These are phyloP conservation scores for Trichomonas tenax DNA, from an alignment of 208 protist genomes.

Conservation along the genomic window DNA sequence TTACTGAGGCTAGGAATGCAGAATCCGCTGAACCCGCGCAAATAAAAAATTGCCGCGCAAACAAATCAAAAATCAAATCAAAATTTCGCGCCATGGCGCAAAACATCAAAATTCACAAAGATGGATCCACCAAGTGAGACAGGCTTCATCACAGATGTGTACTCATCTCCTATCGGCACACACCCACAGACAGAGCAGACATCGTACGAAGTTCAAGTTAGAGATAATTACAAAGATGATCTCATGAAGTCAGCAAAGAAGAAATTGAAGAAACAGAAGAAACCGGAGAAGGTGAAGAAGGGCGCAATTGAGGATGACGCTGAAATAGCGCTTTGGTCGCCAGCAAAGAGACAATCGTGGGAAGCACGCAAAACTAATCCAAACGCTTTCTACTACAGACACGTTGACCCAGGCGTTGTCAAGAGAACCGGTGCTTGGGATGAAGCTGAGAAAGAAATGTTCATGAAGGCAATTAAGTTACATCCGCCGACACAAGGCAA, in stretches of 20 bases:
- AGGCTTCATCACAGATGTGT: not conserved
- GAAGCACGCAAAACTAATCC: not conserved
- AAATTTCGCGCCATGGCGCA: not conserved
- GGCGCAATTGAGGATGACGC: not conserved
- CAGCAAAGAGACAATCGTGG: not conserved
- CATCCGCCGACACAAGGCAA: constrained; percentile 24
- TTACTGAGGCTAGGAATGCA: too few species aligned
- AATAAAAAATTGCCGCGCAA: too few species aligned
- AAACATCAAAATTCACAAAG: not conserved
- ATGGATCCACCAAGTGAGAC: not conserved
- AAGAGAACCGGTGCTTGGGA: not conserved
- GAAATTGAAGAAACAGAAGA: not conserved
- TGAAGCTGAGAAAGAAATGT: not conserved
- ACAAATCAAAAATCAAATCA: not conserved
- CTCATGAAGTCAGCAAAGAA: not conserved
- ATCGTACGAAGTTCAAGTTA: not conserved
- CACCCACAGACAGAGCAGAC: not conserved
- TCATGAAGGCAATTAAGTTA: not conserved
- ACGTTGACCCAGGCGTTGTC: not conserved
- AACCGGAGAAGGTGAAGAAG: not conserved
- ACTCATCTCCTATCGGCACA: not conserved
- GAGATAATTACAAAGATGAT: not conserved
- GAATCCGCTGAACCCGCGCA: too few species aligned
- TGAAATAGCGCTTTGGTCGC: not conserved
- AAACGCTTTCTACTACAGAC: not conserved